A percentile compares a stretch with the other conserved stretches of the same genome.
phyloP scores from a whole-genome alignment of 2,329 filamentous ascomycete genomes.

The Periconia sp. region DNA sequence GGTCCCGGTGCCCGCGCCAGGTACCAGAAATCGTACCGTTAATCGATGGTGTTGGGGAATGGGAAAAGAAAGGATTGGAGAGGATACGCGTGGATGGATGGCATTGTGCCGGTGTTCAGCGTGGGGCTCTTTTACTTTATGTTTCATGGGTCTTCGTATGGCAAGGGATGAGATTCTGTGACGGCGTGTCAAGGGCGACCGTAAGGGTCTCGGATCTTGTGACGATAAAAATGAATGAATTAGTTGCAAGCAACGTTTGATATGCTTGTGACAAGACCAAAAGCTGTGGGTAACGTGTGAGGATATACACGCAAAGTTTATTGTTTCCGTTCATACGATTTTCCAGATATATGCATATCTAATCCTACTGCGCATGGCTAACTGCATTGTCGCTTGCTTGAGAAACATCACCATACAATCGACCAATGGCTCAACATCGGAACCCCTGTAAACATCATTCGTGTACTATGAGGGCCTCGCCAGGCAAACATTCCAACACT shows the following conservation, averaged over 20 bases:
- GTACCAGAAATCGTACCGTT: slow-evolving; percentile 99
- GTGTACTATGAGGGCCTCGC: background rate
- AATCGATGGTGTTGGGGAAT: slow-evolving; percentile 48
- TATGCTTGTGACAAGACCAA: slow-evolving; percentile 11
- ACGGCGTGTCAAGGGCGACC: slow-evolving; percentile 21
- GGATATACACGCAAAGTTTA: background rate
- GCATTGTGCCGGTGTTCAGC: slow-evolving; percentile 42
- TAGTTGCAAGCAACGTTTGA: slow-evolving; percentile 34
- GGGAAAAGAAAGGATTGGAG: slow-evolving; percentile 5
- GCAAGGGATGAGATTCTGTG: slow-evolving; percentile 24
- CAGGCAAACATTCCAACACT: background rate
- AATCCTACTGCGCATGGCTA: too few species aligned
- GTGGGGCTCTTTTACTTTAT: slow-evolving; percentile 31
- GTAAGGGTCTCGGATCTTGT: slow-evolving; percentile 32
- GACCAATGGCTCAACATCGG: too few species aligned
- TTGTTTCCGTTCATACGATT: background rate
- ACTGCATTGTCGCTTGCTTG: too few species aligned
- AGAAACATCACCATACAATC: too few species aligned
- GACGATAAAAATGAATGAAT: slow-evolving; percentile 46
- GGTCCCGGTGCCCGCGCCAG: slow-evolving; percentile 92
- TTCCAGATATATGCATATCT: background rate
- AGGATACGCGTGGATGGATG: slow-evolving; percentile 18
- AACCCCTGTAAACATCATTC: background rate
- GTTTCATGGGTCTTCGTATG: slow-evolving; percentile 30
- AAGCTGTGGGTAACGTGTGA: background rate